Percentiles rank a stretch among this genome's conserved stretches.
These are phyloP conservation scores for Penicillium desertorum DNA, from an alignment of 495 filamentous ascomycete species.

Conservation along the genomic window DNA sequence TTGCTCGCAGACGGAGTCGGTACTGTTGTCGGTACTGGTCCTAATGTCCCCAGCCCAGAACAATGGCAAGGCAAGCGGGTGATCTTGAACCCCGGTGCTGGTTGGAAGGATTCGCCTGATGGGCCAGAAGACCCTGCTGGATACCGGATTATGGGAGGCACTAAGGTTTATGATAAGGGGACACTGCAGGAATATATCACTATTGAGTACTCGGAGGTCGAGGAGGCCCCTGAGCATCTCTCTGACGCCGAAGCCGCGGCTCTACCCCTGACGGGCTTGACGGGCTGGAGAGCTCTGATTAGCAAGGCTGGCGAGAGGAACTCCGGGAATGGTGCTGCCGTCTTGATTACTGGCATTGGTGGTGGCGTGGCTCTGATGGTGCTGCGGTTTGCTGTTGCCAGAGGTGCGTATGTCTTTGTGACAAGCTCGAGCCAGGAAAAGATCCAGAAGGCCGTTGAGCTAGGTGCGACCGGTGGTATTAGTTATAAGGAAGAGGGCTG, in stretches of 20 bases:
- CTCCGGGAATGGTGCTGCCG: conserved; percentile 57
- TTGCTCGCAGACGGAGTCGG: conserved; percentile 80
- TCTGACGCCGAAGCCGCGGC: conserved; percentile 71
- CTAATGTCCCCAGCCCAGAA: conserved; percentile 43
- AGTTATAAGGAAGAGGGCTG: conserved; percentile 63
- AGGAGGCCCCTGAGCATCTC: conserved; percentile 71
- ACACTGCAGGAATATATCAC: conserved; percentile 69
- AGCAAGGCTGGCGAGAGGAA: conserved; percentile 62
- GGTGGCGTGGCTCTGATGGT: conserved; percentile 73
- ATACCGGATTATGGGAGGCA: conserved; percentile 72
- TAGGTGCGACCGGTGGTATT: conserved; percentile 71
- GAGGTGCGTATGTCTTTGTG: conserved; percentile 67
- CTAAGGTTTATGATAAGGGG: conserved; percentile 60
- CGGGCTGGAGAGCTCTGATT: conserved; percentile 81
- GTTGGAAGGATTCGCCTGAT: conserved; percentile 68
- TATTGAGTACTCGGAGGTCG: conserved; percentile 70
- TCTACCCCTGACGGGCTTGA: conserved; percentile 77
- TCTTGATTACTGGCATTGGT: conserved; percentile 76
- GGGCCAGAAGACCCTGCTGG: conserved; percentile 66
- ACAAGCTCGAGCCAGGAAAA: conserved; percentile 65
- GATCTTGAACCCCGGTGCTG: conserved; percentile 67
- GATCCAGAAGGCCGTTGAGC: conserved; percentile 57
- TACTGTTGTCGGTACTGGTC: conserved; percentile 61
- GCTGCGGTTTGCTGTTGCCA: conserved; percentile 66
- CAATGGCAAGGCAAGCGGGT: conserved; percentile 66